A percentile compares a stretch with the other conserved stretches of the same genome.
These are phyloP conservation scores for Simplicillium aogashimaense DNA, from an alignment of 2,329 filamentous ascomycete species.

Conservation along the genomic window DNA sequence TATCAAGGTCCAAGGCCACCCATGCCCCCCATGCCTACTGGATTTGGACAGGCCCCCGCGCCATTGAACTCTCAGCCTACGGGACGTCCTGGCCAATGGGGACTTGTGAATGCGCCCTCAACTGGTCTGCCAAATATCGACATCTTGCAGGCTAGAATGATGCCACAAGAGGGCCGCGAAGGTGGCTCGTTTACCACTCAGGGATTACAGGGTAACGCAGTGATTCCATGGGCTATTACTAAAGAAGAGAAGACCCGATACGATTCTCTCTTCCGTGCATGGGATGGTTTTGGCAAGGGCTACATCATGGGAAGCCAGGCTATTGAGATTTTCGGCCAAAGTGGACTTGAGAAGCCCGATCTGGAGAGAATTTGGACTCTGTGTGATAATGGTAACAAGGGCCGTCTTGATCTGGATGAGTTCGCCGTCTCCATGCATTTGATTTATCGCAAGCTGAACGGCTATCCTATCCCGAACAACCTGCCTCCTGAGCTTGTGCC, in stretches of 20 bases:
- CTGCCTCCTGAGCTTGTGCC: constrained; percentile 88
- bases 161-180: constrained; percentile 92
- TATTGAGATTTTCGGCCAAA: constrained; percentile 95
- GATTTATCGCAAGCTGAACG: constrained; percentile 95
- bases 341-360: constrained; percentile 82
- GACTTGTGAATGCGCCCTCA: constrained; percentile 89
- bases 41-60: constrained; percentile 46
- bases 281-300: constrained; percentile 91
- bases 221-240: constrained; percentile 95
- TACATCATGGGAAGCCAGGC: constrained; percentile 87
- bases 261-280: constrained; percentile 87
- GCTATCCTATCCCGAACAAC: constrained; percentile 80
- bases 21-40: constrained; percentile 70
- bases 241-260: constrained; percentile 98
- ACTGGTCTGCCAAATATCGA: constrained; percentile 90
- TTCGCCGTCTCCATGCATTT: constrained; percentile 98
- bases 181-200: constrained; percentile 72
- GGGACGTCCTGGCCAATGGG: constrained; percentile 89
- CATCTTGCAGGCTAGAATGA: constrained; percentile 84
- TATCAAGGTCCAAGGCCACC: constrained; percentile 81
- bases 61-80: constrained; percentile 89
- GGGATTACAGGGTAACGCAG: constrained; percentile 85
- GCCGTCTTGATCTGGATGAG: constrained; percentile 88
- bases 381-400: constrained; percentile 87
- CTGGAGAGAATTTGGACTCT: constrained; percentile 92